Conservation (phyloP, 768 basidiomycete species). For the Strobilomyces dryophilus region DNA sequence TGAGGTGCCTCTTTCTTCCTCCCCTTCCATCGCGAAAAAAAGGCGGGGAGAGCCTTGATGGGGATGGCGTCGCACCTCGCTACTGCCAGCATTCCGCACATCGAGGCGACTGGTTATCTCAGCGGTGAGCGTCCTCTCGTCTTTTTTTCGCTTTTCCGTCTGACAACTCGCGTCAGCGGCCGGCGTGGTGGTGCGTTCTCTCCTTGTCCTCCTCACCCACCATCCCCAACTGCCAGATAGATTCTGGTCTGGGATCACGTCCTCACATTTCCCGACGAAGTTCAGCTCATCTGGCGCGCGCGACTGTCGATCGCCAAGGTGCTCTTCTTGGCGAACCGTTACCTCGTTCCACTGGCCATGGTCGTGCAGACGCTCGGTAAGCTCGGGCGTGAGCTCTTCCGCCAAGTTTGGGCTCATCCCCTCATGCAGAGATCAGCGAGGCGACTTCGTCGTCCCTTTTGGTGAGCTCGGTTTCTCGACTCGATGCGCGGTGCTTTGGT, state of each 20-base stretch:
- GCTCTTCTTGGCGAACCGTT: slow-evolving; percentile 34
- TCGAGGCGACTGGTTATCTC: slow-evolving; percentile 21
- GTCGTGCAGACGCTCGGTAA: slow-evolving; percentile 29
- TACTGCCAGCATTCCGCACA: background rate
- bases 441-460: slow-evolving; percentile 4
- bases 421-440: slow-evolving; percentile 23
- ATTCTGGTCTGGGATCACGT: slow-evolving; percentile 33
- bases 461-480: slow-evolving; percentile 9
- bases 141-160: background rate
- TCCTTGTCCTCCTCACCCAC: background rate
- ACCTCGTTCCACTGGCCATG: slow-evolving; percentile 30
- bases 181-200: slow-evolving; percentile 23
- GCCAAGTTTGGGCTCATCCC: background rate
- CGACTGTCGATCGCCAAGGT: slow-evolving; percentile 26
- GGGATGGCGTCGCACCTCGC: slow-evolving; percentile 6
- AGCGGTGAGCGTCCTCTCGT: slow-evolving; percentile 18
- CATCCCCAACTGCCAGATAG: slow-evolving; percentile 10
- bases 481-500: too few relatives aligned
- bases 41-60: background rate
- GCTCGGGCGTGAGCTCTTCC: background rate
- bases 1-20: background rate
- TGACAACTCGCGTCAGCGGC: slow-evolving; percentile 14
- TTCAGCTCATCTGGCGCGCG: slow-evolving; percentile 31
- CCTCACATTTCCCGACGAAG: slow-evolving; percentile 33
- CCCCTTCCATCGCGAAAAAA: background rate